Percentiles rank a stretch among this genome's conserved stretches.
phyloP scores from a whole-genome alignment of 169 alveolate genomes.

The Plasmodium vinckei region DNA sequence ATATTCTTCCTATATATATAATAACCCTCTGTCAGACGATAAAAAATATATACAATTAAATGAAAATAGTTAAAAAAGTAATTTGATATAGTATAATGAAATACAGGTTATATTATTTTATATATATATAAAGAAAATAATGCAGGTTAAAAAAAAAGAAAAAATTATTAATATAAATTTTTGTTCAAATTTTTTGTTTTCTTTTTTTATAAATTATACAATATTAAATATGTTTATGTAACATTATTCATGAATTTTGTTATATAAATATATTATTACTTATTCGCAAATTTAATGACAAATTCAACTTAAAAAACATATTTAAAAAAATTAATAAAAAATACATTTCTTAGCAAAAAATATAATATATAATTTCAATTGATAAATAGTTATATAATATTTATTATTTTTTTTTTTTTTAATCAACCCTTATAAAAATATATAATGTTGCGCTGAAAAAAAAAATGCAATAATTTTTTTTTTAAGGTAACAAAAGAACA shows the following conservation, averaged over 20 bases:
- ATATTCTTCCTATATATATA: no score
- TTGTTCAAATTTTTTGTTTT: slow-evolving; percentile 1
- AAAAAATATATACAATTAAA: not conserved
- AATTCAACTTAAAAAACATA: slow-evolving; percentile 9
- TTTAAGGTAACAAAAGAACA: not conserved
- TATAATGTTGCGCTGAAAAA: slow-evolving; percentile 13
- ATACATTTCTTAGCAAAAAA: not conserved
- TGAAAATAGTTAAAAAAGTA: not conserved
- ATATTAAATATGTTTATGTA: not conserved
- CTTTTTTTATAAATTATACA: not conserved
- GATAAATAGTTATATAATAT: not conserved
- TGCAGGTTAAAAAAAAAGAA: not conserved
- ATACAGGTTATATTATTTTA: not conserved
- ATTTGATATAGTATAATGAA: not conserved
- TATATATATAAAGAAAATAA: not conserved
- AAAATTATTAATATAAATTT: not conserved
- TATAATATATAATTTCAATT: not conserved
- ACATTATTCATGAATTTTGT: not conserved
- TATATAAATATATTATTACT: slow-evolving; percentile 1
- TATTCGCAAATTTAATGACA: slow-evolving; percentile 3
- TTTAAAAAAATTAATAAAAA: not conserved
- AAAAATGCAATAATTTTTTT: slow-evolving; percentile 2
- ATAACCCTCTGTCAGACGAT: no score
- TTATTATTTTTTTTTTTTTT: slow-evolving; percentile 8
- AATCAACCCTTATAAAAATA: not conserved